Conservation (phyloP, 768 basidiomycete genomes). For the Suillus brevipes region DNA sequence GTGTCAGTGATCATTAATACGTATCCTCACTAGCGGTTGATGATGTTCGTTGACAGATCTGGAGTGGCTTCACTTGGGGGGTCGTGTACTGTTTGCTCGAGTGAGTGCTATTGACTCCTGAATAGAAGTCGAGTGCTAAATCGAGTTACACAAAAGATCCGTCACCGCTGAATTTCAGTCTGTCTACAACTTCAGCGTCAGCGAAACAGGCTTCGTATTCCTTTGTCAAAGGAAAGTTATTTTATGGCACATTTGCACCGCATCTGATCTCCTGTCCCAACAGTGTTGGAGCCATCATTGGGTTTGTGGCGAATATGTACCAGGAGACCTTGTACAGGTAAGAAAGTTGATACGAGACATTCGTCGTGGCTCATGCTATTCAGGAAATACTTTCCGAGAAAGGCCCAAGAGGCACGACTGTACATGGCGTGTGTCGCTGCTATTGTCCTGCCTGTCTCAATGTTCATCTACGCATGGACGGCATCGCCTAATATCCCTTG, state of each 20-base stretch:
- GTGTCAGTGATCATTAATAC: slow-evolving; percentile 40
- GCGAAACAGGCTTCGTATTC: slow-evolving; percentile 3
- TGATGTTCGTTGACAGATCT: slow-evolving; percentile 40
- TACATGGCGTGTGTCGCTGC: slow-evolving; percentile 55
- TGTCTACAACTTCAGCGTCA: slow-evolving; percentile 1
- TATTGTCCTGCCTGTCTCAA: slow-evolving; percentile 51
- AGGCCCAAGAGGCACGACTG: slow-evolving; percentile 57
- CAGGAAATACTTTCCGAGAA: slow-evolving; percentile 21
- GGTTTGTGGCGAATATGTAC: slow-evolving; percentile 43
- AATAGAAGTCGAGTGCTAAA: not conserved
- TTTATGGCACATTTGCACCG: not conserved
- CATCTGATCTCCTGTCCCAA: slow-evolving; percentile 3
- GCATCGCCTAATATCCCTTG: slow-evolving; percentile 58
- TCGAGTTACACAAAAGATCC: slow-evolving; percentile 17
- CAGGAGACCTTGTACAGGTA: slow-evolving; percentile 53
- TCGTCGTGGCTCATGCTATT: slow-evolving; percentile 25
- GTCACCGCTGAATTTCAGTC: not conserved
- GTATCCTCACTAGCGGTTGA: not conserved
- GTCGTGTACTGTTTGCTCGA: slow-evolving; percentile 64
- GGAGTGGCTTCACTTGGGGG: slow-evolving; percentile 72
- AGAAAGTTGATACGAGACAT: slow-evolving; percentile 9
- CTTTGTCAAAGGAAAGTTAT: slow-evolving; percentile 46
- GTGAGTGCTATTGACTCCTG: slow-evolving; percentile 28
- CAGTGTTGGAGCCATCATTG: slow-evolving; percentile 53
- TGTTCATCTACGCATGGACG: slow-evolving; percentile 75